Conservation (phyloP, 2,329 filamentous ascomycete species). For the Neofusicoccum cordaticola region DNA sequence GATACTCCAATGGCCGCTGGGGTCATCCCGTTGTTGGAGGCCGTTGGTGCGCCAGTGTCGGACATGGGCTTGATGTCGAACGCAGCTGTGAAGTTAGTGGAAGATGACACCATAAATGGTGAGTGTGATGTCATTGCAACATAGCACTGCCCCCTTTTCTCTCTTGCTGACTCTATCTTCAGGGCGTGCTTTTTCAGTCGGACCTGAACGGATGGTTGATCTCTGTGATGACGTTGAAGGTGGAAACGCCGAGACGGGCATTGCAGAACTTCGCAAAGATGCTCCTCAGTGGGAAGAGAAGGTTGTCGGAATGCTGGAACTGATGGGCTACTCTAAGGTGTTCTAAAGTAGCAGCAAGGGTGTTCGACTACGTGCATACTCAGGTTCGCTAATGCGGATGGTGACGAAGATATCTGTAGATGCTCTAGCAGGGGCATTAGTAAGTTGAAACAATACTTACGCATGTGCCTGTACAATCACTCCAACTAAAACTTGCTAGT, state of each 20-base stretch:
- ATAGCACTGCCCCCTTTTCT: too few relatives aligned
- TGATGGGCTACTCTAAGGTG: background rate
- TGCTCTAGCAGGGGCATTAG: too few relatives aligned
- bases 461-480: too few relatives aligned
- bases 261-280: background rate
- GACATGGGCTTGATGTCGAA: background rate
- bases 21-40: background rate
- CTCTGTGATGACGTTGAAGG: background rate
- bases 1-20: slow-evolving; percentile 22
- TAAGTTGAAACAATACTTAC: too few relatives aligned
- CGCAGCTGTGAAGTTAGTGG: background rate
- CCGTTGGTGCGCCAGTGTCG: background rate
- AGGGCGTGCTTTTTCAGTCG: background rate
- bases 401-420: too few relatives aligned
- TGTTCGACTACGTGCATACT: too few relatives aligned
- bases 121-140: background rate
- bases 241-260: background rate
- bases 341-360: background rate
- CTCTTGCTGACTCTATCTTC: background rate
- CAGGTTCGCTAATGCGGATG: too few relatives aligned
- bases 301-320: background rate
- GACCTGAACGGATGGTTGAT: background rate
- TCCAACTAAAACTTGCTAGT: too few relatives aligned
- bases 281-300: background rate
- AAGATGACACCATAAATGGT: background rate